Evolutionary conservation across 345 rosid species (phyloP), one percentile per base, ranked within the genome.

Genomic region (Populus simonii): DNA sequence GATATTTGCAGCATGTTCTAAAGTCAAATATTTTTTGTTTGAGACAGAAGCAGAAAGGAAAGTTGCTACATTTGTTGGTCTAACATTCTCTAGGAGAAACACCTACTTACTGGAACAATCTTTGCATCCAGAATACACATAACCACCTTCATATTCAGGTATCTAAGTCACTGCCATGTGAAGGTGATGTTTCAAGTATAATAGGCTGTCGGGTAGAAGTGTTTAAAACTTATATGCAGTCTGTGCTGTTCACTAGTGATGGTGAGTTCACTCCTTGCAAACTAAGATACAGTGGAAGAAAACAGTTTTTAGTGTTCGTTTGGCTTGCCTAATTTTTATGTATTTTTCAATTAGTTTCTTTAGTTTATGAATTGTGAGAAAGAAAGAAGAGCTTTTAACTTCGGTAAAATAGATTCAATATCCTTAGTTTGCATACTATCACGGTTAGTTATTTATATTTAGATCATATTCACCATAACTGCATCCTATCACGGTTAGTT

Each of bases 71-170:
- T 67, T 68, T 36, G 63, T 17, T 8, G 38, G 39, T 22, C 59
- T 51, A 38, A 20, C 39, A 49, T 76, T 71, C 55, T 33, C 38
- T 41, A n/a, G n/a, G 23, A 73, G 20, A 73, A 43, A 25, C 25
- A 38, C 59, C 16, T 45, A 17, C 20, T 20, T 22, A 22, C 33
- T 62, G 39, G 51, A 43, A 63, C 39, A 63, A 27, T 18, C 18
- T 25, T 17, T 35, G 70, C 70, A 33, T 67, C 70, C 70, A 36
- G 63, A 35, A 67, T 67, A 67, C 17, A 66, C 45, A 75, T 15
- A 43, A 43, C 38, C 43, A 61, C 31, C 67, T 36, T n/a, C 35
- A 61, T 33, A 71, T 73, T 73, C 35, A 39, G 36, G 47, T 6
- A 61, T 38, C 76, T 23, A 36, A 33, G 33, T 23, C 18, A 73